Base-by-base conservation (phyloP, 202 grass and related monocot genomes). In the Cymbopogon flexuosus region DNA sequence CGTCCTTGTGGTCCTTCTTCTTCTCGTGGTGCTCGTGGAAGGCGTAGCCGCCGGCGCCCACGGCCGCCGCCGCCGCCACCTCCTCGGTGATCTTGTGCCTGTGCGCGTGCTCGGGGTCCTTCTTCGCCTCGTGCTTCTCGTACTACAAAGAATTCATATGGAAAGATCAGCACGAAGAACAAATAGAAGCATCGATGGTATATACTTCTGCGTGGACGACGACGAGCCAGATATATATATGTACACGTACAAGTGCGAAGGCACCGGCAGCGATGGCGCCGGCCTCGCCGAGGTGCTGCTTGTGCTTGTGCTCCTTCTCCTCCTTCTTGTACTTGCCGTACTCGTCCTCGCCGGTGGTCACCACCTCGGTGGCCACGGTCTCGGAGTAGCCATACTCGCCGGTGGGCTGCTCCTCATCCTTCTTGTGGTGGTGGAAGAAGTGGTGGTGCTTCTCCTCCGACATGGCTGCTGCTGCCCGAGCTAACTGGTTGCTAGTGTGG, bases 11-110 rank as follows among this genome's bases (percentile, higher is more conserved):
- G 40, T 90, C 85, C 37, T 90, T 77, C 82, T 93, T 88, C 87
- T 94, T 94, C 89, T 97, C 89, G 75, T 97, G 91, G 83, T 89
- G 89, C 91, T 97, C 94, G 52, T 97, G 94, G 72, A 97, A 86
- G 1, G 59, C 91, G 56, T 85, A 97, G 10, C 94, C 94, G 2
- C 89, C 94, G 54, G 87, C 62, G 30, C 94, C 94, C 0, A 92
- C 85, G 3, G 85, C 94, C 5, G 85, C 87, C 0, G 87, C 79
- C 1, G 89, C 94, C 0, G 89, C 94, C 30, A 97, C 42, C 80
- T 87, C 94, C 88, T 97, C 94, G 22, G 61, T 56, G 16, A 97
- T 79, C 85, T 94, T 97, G 89, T 97, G 94, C 85, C 68, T 90
- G 79, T 85, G 87, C 15, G 89, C 89, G 84, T 91, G 31, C 85